A percentile compares a stretch with the other conserved stretches of the same genome.
Evolutionary conservation across 129 eudicot species (phyloP).

Genomic region (Mikania micrantha): DNA sequence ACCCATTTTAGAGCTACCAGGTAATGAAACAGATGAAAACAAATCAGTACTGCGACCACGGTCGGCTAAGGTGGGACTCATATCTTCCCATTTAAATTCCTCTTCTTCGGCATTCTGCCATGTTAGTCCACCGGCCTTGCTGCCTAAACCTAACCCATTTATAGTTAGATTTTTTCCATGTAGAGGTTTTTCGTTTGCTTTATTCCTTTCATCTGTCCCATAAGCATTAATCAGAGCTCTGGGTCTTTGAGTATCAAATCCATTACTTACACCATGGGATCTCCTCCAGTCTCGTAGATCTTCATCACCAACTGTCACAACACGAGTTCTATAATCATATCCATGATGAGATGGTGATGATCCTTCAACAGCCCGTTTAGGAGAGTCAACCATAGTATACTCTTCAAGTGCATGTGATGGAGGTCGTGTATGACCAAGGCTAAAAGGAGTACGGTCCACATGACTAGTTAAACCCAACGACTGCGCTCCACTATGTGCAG

Average conservation of each 20-base stretch:
- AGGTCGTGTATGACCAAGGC: slow-evolving; percentile 35
- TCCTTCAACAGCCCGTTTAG: slow-evolving; percentile 41
- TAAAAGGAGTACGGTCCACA: slow-evolving; percentile 42
- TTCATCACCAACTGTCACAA: slow-evolving; percentile 31
- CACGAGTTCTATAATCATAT: slow-evolving; percentile 38
- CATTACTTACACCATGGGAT: slow-evolving; percentile 29
- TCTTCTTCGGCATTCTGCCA: slow-evolving; percentile 97
- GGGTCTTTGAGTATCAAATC: slow-evolving; percentile 61
- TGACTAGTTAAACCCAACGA: slow-evolving; percentile 35
- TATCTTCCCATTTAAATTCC: slow-evolving; percentile 92
- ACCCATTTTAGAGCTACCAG: slow-evolving; percentile 31
- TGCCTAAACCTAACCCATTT: slow-evolving; percentile 39
- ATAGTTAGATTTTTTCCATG: slow-evolving; percentile 15
- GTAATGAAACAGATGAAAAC: slow-evolving; percentile 23
- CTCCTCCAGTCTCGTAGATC: slow-evolving; percentile 43
- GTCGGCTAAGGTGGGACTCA: slow-evolving; percentile 64
- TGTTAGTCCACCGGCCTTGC: slow-evolving; percentile 30
- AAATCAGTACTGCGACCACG: slow-evolving; percentile 31
- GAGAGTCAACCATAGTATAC: slow-evolving; percentile 31
- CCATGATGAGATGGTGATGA: slow-evolving; percentile 60
- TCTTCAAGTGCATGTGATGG: slow-evolving; percentile 54
- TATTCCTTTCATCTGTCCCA: slow-evolving; percentile 77
- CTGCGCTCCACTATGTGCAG: slow-evolving; percentile 35
- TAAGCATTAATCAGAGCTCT: slow-evolving; percentile 93
- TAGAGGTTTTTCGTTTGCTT: slow-evolving; percentile 27